Conservation (phyloP, 306 rosid genomes). For the Mucuna pruriens region DNA sequence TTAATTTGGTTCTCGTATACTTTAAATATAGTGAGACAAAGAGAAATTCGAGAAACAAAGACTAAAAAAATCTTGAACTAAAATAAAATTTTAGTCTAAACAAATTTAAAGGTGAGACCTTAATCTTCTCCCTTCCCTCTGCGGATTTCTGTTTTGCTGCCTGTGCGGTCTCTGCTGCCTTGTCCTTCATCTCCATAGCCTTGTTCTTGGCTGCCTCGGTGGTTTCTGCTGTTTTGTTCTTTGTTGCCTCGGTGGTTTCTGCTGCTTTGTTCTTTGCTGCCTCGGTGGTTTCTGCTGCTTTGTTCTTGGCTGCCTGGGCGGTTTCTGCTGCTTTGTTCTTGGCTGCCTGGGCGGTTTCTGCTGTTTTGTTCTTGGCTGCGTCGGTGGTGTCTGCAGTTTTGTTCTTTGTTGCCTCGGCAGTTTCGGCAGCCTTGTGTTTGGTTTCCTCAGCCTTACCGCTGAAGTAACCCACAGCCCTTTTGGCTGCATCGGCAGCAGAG, state of each 20-base stretch:
- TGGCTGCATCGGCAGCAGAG: constrained; percentile 64
- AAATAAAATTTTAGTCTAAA: no score
- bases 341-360: not conserved
- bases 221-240: not conserved
- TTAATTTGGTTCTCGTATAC: no score
- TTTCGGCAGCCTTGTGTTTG: constrained; percentile 49
- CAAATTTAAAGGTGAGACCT: constrained; percentile 37
- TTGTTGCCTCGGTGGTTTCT: constrained; percentile 33
- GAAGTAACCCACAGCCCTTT: constrained; percentile 61
- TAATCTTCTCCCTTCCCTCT: constrained; percentile 41
- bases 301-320: constrained; percentile 17
- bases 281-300: not conserved
- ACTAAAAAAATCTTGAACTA: no score
- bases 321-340: constrained; percentile 46
- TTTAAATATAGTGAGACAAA: no score
- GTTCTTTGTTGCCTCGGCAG: constrained; percentile 47
- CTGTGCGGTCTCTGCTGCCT: constrained; percentile 1
- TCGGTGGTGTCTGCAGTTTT: constrained; percentile 35
- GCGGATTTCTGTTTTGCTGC: not conserved
- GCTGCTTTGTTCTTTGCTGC: constrained; percentile 32
- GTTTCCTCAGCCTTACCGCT: constrained; percentile 68
- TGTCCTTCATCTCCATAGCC: constrained; percentile 42
- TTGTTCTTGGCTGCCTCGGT: constrained; percentile 32
- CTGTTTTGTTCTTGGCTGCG: not conserved
- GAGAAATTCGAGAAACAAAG: no score